Evolutionary conservation across 2,329 filamentous ascomycete species (phyloP).

Genomic region (Chaetomium strumarium): DNA sequence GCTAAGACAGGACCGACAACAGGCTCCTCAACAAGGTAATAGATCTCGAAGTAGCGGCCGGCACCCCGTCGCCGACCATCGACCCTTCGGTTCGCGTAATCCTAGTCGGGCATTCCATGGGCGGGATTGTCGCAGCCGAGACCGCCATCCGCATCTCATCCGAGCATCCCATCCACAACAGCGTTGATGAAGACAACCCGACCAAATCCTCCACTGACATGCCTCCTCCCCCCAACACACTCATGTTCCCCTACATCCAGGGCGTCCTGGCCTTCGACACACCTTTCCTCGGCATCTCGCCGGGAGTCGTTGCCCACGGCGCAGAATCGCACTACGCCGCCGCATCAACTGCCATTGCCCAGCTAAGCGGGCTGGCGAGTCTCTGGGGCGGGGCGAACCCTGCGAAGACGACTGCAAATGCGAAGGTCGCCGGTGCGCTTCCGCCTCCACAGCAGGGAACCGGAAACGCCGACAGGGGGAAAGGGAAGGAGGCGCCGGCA

Average conservation of each 20-base stretch:
- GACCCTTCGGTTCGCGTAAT: constrained; percentile 79
- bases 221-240: constrained; percentile 42
- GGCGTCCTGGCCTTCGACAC: constrained; percentile 92
- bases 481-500: constrained; percentile 32
- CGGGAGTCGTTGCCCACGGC: constrained; percentile 76
- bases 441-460: constrained; percentile 26
- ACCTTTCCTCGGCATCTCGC: constrained; percentile 77
- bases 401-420: constrained; percentile 22
- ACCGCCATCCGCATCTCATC: constrained; percentile 66
- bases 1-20: background rate
- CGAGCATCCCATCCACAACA: constrained; percentile 47
- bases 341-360: constrained; percentile 61
- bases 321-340: constrained; percentile 82
- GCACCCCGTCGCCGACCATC: constrained; percentile 75
- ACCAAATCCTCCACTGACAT: constrained; percentile 32
- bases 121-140: constrained; percentile 90
- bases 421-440: constrained; percentile 34
- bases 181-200: constrained; percentile 34
- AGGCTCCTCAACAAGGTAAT: constrained; percentile 90
- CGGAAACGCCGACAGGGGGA: constrained; percentile 31
- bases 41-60: constrained; percentile 80
- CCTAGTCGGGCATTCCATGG: constrained; percentile 83
- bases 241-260: constrained; percentile 93
- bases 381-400: constrained; percentile 54
- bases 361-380: constrained; percentile 60